Evolutionary conservation across 2,329 filamentous ascomycete genomes (phyloP), one percentile per base, ranked within the genome.

Genomic region (Achaetomium macrosporum): DNA sequence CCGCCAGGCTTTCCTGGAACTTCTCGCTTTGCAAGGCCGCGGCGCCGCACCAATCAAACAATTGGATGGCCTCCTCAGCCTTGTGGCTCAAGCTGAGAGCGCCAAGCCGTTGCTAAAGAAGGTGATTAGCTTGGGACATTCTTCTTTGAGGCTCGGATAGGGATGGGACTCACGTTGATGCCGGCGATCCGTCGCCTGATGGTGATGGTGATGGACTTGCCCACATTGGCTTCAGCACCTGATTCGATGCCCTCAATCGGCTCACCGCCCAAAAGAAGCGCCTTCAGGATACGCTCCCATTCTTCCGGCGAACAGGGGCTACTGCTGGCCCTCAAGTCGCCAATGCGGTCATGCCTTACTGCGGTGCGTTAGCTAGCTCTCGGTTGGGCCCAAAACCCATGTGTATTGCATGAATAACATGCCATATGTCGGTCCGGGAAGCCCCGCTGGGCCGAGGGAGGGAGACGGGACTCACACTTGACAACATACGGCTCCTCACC

Each of bases 11-110:
- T 41, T 72, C 65, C 44, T 74, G 71, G 35, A 76, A 73, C 29
- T 69, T 68, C 17, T 67, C 64, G 44, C 77, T 72, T 16, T 75
- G 71, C 51, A 77, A 69, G 10, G 79, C 75, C 5, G 83, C 80
- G 17, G 73, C 71, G 40, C 77, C 78, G 54, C 84, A 87, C 87
- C 87, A 91, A 51, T 87, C 81, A 56, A 87, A 85, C 4, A 84
- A 71, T 50, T 82, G 77, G 56, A 88, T 76, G 56, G 78, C 78
- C 55, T 82, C 78, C 41, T 79, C 76, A 33, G 76, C 73, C 53
- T 79, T 74, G 59, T 76, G 71, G 36, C 71, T 68, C 3, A 90
- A 70, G 5, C 74, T 71, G 55, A 91, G 76, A 19, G 77, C 71
- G 33, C 87, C 88, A n/a, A 90, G 76, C 29, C 76, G 81, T 83